A percentile compares a stretch with the other conserved stretches of the same genome.
Conservation (phyloP, 2,329 filamentous ascomycete species). For the Biscogniauxia sp. region DNA sequence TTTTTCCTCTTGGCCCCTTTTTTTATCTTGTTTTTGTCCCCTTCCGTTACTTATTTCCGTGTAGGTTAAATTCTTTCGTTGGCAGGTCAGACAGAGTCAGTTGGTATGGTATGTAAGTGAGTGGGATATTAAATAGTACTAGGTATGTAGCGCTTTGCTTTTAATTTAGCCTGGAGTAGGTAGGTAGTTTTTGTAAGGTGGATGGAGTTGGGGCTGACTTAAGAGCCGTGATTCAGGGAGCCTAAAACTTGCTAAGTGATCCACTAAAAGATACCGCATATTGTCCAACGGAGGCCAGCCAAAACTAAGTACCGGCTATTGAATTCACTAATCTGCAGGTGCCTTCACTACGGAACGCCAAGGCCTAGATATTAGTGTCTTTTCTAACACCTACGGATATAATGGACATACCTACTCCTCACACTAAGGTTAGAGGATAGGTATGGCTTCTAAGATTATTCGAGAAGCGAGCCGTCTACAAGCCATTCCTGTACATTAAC, state of each 20-base stretch:
- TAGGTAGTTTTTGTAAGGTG: not conserved
- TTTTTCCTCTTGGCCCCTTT: not conserved
- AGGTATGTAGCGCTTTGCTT: not conserved
- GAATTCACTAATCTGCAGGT: slow-evolving; percentile 2
- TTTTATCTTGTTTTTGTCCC: not conserved
- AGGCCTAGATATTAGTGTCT: not conserved
- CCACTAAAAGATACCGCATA: slow-evolving; percentile 13
- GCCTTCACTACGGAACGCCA: not conserved
- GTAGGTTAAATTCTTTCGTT: not conserved
- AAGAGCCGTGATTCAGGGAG: slow-evolving; percentile 5
- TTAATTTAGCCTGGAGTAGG: not conserved
- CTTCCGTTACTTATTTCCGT: too few relatives aligned
- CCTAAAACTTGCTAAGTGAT: slow-evolving; percentile 12
- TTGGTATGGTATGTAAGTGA: not conserved
- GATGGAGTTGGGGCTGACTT: not conserved
- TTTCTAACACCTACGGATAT: not conserved
- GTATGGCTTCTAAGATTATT: not conserved
- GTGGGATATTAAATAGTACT: not conserved
- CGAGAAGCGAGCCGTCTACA: not conserved
- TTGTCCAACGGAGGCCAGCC: slow-evolving; percentile 3
- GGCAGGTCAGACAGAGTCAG: not conserved
- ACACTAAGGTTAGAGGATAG: not conserved
- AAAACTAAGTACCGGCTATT: slow-evolving; percentile 5
- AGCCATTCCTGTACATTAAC: not conserved
- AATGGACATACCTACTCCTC: too few relatives aligned